Base-by-base conservation (phyloP, 192 early-diverging fungal species). In the Globomyces pollinis-pini region DNA sequence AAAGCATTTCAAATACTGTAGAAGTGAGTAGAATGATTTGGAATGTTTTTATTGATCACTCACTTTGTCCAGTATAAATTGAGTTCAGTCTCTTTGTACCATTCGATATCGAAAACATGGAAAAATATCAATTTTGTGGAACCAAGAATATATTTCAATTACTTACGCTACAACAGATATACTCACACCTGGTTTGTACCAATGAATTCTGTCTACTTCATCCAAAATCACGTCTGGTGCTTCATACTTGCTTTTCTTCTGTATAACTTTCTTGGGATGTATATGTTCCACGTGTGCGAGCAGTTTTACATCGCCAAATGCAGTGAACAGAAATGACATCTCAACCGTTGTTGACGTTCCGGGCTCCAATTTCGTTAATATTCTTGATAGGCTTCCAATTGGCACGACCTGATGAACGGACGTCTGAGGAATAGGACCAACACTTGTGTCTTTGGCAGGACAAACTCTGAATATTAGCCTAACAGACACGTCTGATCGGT, bases 181-280 rank as follows among this genome's bases (percentile, higher is more conserved):
- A 2, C 21, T 33, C 16, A 55, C 2, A 33, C 53, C 3, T 21
- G 53, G 35, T 41, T 55, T 55, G 21, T 33, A 31, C 53, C 53
- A 55, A n/a, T 3, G 1, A 6, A 55, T 6, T 6, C 29, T 55
- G 7, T 55, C 53, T 16, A 55, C 29, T 24, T 55, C 53, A 3
- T 55, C 53, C 34, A 55, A 26, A 8, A 38, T 41, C 18, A 55
- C 21, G 21, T 55, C 53, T n/a, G n/a, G 23, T 23, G 21, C 53
- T 55, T 55, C 53, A 26, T 55, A 55, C 5, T 55, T 55, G n/a
- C 53, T 55, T 21, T 55, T 36, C 32, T 38, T 41, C 11, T 28
- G 11, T 0, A 41, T 31, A 7, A 28, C 53, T 18, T 34, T 55
- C 53, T 55, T 55, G 29, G 29, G 29, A 55, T 55, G 38, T 13